Conservation (phyloP, 331 rosid genomes). For the Rosa hybrid region DNA sequence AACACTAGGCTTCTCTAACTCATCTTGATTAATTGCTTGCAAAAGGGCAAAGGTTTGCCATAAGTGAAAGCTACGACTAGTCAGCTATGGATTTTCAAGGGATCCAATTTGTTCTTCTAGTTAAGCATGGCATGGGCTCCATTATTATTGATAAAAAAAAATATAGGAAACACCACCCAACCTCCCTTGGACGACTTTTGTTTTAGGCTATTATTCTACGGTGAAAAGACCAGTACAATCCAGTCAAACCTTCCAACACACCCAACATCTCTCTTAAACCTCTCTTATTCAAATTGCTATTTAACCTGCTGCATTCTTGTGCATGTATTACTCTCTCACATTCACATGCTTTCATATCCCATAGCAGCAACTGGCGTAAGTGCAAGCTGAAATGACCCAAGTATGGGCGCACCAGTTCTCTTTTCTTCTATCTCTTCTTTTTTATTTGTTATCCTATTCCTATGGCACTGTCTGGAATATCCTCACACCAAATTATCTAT, state of each 20-base stretch:
- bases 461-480: conserved; percentile 39
- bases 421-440: conserved; percentile 14
- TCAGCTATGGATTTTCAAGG: not conserved
- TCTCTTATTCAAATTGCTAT: too few species aligned
- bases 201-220: not conserved
- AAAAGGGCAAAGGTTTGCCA: not conserved
- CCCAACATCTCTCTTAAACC: not conserved
- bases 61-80: not conserved
- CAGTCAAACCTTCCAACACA: not conserved
- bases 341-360: too few species aligned
- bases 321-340: too few species aligned
- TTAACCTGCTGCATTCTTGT: too few species aligned
- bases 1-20: not conserved
- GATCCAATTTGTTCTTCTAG: not conserved
- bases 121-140: too few species aligned
- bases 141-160: too few species aligned
- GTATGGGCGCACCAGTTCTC: conserved; percentile 10
- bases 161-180: not conserved
- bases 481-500: conserved; percentile 33
- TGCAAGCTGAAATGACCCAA: conserved; percentile 32
- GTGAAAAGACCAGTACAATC: not conserved
- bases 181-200: not conserved
- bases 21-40: not conserved
- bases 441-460: conserved; percentile 33
- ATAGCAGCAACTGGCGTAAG: not conserved